phyloP scores from a whole-genome alignment of 1,284 basidiomycete species.

The Cryptococcus sp. region DNA sequence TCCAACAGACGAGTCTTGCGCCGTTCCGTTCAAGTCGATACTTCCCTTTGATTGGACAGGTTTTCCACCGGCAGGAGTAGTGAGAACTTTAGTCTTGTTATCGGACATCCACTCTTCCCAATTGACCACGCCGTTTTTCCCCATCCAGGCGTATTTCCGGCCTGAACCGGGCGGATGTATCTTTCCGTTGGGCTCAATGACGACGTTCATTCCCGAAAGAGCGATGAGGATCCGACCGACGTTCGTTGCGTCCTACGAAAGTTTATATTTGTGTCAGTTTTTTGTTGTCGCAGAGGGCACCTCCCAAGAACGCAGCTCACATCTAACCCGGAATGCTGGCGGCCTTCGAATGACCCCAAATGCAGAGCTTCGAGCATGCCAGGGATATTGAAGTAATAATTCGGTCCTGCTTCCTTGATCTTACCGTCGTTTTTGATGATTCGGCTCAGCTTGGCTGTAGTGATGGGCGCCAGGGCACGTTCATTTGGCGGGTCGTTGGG shows the following conservation, averaged over 20 bases:
- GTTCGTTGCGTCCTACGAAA: conserved; percentile 75
- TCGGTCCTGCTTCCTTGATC: conserved; percentile 16
- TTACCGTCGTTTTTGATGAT: conserved; percentile 17
- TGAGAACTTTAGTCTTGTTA: not conserved
- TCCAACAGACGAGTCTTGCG: too few relatives aligned
- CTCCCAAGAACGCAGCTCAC: conserved; percentile 63
- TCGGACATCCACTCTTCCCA: conserved; percentile 43
- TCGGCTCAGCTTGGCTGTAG: conserved; percentile 18
- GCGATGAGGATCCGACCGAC: conserved; percentile 74
- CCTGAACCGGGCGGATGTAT: conserved; percentile 60
- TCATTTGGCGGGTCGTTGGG: conserved; percentile 21
- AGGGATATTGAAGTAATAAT: conserved; percentile 44
- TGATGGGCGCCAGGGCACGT: conserved; percentile 25
- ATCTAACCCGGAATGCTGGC: conserved; percentile 83
- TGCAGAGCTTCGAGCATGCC: conserved; percentile 51
- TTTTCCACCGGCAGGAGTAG: too few relatives aligned
- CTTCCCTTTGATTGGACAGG: too few relatives aligned
- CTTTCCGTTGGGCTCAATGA: conserved; percentile 69
- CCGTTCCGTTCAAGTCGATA: too few relatives aligned
- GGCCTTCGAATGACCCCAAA: conserved; percentile 66
- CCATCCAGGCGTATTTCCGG: conserved; percentile 51
- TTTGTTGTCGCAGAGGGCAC: not conserved
- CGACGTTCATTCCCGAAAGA: conserved; percentile 66
- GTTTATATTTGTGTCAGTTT: conserved; percentile 5
- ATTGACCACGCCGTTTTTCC: conserved; percentile 45